Base-by-base conservation (phyloP, 1,284 basidiomycete species). In the Lentinula novae-zelandiae region DNA sequence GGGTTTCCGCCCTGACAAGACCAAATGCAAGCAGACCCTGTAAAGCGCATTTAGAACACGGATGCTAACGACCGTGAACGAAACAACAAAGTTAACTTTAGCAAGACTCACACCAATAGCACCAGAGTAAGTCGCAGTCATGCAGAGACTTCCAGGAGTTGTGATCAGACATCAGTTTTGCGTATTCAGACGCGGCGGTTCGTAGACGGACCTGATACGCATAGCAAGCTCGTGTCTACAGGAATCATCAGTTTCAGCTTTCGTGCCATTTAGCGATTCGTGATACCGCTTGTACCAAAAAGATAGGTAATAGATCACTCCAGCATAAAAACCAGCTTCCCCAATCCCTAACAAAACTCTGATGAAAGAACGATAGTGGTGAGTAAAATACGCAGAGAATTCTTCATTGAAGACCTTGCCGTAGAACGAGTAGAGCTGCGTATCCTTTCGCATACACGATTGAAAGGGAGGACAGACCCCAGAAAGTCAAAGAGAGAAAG, bases 221-320 rank as follows among this genome's bases (percentile, higher is more conserved):
- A 80, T 69, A 0, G 82, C 82, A n/a, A 83, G 73, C 66, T 84
- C 82, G 38, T 76, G 73, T 64, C 81, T 82, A 57, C 3, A 62
- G 53, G 44, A 33, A 44, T 46, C 5, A 50, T 50, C 60, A 51
- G 38, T 48, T 31, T n/a, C 31, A 8, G 20, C 12, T 62, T n/a
- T 8, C 61, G 2, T 66, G 64, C 66, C 60, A 68, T 67, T 1
- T 66, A 69, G 48, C 67, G 59, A 56, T 6, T 69, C 17, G 67
- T 69, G 71, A 67, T 69, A 69, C 81, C 81, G 71, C 62, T 71
- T 76, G 58, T 76, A 77, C 82, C 82, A 83, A 68, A 83, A 83
- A 0, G 81, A 82, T 31, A 84, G 67, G 64, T 83, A 84, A 63
- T 83, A 83, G 6, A 83, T 82, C 76, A 82, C 80, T 2, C 82